Percentiles rank a stretch among this genome's conserved stretches.
phyloP scores from a whole-genome alignment of 192 early-diverging fungal genomes.

The Coemansia sp. region DNA sequence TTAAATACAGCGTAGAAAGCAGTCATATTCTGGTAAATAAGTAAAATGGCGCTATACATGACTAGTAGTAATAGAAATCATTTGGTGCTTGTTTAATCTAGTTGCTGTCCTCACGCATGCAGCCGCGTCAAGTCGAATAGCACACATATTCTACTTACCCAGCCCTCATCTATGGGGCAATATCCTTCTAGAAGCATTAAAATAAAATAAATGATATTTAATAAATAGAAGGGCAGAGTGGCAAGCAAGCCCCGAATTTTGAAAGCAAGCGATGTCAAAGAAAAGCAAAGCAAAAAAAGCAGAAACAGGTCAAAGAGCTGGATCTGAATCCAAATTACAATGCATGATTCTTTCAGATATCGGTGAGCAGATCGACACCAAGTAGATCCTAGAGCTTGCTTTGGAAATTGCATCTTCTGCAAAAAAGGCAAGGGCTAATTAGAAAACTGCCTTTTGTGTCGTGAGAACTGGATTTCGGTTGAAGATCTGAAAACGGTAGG shows the following conservation, averaged over 20 bases:
- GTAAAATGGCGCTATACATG: neutral
- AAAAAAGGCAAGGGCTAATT: neutral
- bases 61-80: neutral
- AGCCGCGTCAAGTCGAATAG: neutral
- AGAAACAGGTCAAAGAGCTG: neutral
- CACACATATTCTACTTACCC: conserved; percentile 15
- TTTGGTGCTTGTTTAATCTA: neutral
- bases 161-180: conserved; percentile 16
- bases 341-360: neutral
- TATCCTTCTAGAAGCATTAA: neutral
- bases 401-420: neutral
- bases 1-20: neutral
- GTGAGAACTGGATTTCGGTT: neutral
- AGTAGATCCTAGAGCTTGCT: neutral
- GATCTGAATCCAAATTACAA: neutral
- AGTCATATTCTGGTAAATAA: neutral
- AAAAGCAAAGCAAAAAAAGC: neutral
- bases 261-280: neutral
- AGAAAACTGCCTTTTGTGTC: neutral
- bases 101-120: neutral
- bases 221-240: neutral
- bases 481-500: neutral
- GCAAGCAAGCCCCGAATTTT: neutral
- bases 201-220: neutral
- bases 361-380: neutral